Conservation (phyloP, 2,329 filamentous ascomycete species). For the Rhynchosporium secalis region DNA sequence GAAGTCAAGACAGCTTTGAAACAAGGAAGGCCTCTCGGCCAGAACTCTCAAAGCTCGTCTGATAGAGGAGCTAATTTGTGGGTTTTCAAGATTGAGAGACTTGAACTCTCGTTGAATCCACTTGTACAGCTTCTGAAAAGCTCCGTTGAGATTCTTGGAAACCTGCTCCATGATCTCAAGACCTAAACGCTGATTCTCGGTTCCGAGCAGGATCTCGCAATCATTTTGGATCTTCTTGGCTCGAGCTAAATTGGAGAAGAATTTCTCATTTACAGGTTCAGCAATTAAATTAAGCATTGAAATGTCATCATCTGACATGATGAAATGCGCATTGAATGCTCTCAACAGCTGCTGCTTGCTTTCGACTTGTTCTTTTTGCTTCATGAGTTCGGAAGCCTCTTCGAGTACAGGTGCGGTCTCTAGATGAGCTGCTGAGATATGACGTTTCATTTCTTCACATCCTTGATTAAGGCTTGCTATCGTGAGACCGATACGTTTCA, state of each 20-base stretch:
- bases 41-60: constrained; percentile 81
- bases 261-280: constrained; percentile 80
- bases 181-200: constrained; percentile 84
- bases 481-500: constrained; percentile 77
- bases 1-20: constrained; percentile 89
- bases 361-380: constrained; percentile 72
- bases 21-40: constrained; percentile 84
- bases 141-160: constrained; percentile 80
- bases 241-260: constrained; percentile 75
- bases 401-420: constrained; percentile 74
- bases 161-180: constrained; percentile 90
- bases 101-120: constrained; percentile 96
- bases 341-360: constrained; percentile 75
- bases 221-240: constrained; percentile 87
- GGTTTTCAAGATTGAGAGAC: constrained; percentile 87
- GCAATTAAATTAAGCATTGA: constrained; percentile 73
- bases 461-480: constrained; percentile 77
- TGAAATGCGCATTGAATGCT: constrained; percentile 79
- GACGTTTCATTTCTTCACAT: constrained; percentile 76
- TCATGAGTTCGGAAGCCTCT: constrained; percentile 73
- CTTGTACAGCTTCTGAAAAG: constrained; percentile 92
- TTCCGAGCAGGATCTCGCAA: constrained; percentile 84
- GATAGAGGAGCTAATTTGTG: constrained; percentile 84
- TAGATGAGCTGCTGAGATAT: constrained; percentile 72
- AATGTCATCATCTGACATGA: constrained; percentile 79